phyloP scores from a whole-genome alignment of 31 red algal genomes.

The Asparagopsis taxiformis region DNA sequence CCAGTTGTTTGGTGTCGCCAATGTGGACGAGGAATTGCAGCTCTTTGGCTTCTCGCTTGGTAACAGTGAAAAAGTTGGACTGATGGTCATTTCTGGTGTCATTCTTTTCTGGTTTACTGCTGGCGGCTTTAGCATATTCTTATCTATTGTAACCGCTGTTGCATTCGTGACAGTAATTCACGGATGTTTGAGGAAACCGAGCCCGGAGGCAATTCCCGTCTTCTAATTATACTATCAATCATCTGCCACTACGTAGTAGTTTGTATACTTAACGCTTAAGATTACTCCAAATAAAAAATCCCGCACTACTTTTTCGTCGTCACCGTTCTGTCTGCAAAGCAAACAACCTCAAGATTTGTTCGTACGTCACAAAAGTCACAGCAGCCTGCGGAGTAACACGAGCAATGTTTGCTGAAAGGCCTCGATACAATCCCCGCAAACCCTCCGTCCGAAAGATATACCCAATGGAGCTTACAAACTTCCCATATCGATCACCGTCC shows the following conservation, averaged over 20 bases:
- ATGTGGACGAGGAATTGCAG: slow-evolving; percentile 19
- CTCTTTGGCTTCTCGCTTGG: slow-evolving; percentile 46
- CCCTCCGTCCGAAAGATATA: slow-evolving; percentile 62
- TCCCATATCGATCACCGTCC: slow-evolving; percentile 27
- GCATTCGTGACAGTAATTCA: slow-evolving; percentile 35
- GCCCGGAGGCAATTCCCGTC: slow-evolving; percentile 22
- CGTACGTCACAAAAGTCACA: slow-evolving; percentile 90
- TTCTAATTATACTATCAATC: slow-evolving; percentile 5
- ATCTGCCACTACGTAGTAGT: no score
- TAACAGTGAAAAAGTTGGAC: slow-evolving; percentile 44
- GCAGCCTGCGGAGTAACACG: slow-evolving; percentile 90
- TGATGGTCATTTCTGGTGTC: slow-evolving; percentile 37
- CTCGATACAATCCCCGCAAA: slow-evolving; percentile 77
- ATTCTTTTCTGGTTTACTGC: slow-evolving; percentile 58
- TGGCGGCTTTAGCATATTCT: slow-evolving; percentile 55
- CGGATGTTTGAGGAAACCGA: slow-evolving; percentile 40
- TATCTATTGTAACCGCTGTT: slow-evolving; percentile 28
- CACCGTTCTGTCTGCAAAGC: not conserved
- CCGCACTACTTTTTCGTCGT: not conserved
- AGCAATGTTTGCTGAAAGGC: slow-evolving; percentile 70
- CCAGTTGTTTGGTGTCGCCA: slow-evolving; percentile 51
- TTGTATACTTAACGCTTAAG: not conserved
- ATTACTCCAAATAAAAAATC: not conserved
- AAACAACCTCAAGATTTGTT: slow-evolving; percentile 53
- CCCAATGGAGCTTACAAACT: slow-evolving; percentile 15